Percentiles rank a stretch among this genome's conserved stretches.
Conservation (phyloP, 1,284 basidiomycete species). For the Moesziomyces sp. region DNA sequence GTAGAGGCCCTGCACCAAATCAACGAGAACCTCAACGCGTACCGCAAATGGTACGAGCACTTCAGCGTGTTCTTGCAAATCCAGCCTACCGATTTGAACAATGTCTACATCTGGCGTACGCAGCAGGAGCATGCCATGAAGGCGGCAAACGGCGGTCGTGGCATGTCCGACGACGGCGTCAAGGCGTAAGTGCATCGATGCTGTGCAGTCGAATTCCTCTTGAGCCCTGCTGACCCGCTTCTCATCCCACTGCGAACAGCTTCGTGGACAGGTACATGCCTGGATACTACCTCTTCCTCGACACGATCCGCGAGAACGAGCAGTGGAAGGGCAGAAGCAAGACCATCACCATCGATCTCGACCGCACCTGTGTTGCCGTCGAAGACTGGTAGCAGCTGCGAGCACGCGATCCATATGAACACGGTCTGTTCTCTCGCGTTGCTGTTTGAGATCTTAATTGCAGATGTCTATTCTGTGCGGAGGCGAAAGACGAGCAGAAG, state of each 20-base stretch:
- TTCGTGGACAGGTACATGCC: slow-evolving; percentile 71
- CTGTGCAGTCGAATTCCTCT: neutral
- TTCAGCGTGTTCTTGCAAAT: slow-evolving; percentile 43
- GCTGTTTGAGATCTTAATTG: neutral
- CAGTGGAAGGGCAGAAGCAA: slow-evolving; percentile 37
- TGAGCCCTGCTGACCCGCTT: too few species aligned
- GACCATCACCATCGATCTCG: slow-evolving; percentile 36
- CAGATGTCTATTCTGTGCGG: slow-evolving; percentile 13
- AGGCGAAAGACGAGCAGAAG: slow-evolving; percentile 30
- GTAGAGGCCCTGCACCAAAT: slow-evolving; percentile 30
- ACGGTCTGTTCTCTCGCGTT: neutral
- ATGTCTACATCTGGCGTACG: slow-evolving; percentile 42
- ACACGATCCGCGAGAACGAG: slow-evolving; percentile 28
- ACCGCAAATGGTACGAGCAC: slow-evolving; percentile 26
- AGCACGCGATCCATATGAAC: neutral
- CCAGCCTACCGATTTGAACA: slow-evolving; percentile 26
- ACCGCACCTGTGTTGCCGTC: slow-evolving; percentile 20
- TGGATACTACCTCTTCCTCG: slow-evolving; percentile 25
- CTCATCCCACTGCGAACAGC: neutral
- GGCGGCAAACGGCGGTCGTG: slow-evolving; percentile 30
- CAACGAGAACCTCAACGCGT: slow-evolving; percentile 27
- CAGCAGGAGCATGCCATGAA: slow-evolving; percentile 51
- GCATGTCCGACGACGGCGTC: slow-evolving; percentile 39
- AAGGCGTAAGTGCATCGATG: slow-evolving; percentile 19
- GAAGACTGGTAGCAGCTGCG: slow-evolving; percentile 24